Evolutionary conservation across 192 early-diverging fungal genomes (phyloP).

Genomic region (Globomyces pollinis-pini): DNA sequence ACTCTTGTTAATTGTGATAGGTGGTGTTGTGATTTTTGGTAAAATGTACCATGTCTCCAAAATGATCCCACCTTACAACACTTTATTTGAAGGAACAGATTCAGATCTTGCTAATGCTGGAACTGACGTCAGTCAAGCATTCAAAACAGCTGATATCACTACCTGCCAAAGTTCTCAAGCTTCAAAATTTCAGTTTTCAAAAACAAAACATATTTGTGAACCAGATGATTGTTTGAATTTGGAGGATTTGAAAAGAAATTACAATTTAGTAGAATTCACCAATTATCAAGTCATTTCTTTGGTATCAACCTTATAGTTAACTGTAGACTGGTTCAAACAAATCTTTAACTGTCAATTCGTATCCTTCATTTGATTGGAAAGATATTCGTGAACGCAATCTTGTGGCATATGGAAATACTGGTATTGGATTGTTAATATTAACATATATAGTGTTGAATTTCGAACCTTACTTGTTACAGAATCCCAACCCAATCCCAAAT

Average conservation of each 20-base stretch:
- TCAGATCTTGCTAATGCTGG: background rate
- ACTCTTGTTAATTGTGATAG: no score
- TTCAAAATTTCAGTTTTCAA: conserved; percentile 11
- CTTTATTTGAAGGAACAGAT: background rate
- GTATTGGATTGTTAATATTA: no score
- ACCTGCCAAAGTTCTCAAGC: background rate
- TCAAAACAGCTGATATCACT: background rate
- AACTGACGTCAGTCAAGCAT: background rate
- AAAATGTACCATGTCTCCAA: background rate
- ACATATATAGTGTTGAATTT: no score
- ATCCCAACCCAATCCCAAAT: no score
- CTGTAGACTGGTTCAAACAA: no score
- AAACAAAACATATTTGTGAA: conserved; percentile 7
- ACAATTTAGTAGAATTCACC: no score
- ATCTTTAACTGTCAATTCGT: background rate
- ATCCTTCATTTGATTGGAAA: conserved; percentile 17
- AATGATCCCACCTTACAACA: conserved; percentile 1
- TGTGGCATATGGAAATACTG: conserved; percentile 12
- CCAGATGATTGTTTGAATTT: background rate
- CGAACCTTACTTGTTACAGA: no score
- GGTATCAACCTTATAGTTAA: no score
- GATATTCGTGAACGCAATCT: conserved; percentile 9
- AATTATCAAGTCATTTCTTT: background rate
- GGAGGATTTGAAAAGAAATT: conserved; percentile 25
- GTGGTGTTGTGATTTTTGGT: conserved; percentile 1